Evolutionary conservation across 163 green algal genomes (phyloP), one percentile per base, ranked within the genome.

Genomic region (Volvox carteri): DNA sequence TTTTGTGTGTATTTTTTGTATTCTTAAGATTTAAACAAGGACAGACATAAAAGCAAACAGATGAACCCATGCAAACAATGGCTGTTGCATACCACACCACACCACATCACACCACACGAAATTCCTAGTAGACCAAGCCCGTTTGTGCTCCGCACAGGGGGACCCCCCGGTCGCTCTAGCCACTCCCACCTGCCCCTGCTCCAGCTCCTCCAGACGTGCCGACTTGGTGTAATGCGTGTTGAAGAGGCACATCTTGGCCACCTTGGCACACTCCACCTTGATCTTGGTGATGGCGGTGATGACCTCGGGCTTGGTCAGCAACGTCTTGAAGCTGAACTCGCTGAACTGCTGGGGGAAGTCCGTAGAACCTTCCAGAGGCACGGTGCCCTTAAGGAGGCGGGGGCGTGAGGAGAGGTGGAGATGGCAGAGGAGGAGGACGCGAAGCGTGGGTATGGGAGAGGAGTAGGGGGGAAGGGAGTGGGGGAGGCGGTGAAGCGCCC

Each of bases 231-330:
- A 94, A 72, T 94, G 85, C 7, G 88, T 95, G 81, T 92, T 94
- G 84, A 96, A 97, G 42, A 97, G 78, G 86, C 83, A 92, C 93
- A 96, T 96, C 91, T 95, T 96, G n/a, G 54, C 46, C 6, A 84
- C 92, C 92, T 95, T 95, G 81, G 91, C 86, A 70, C 86, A 95
- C 88, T 95, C 92, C 50, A 91, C 86, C 44, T 90, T 87, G 41
- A 96, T 92, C 87, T 95, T 95, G 41, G 92, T 81, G 18, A 93
- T 77, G 25, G 93, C 92, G 56, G 70, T 75, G 84, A 97, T 96
- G 7, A 97, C 95, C 80, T 98, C 95, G 7, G 86, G 78, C 90
- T 97, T 97, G 52, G 96, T 98, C 25, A 98, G 93, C 90, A 96
- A 92, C 48, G 94, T 96, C 62, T 93, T 87, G 87, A 98, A 98